A percentile compares a stretch with the other conserved stretches of the same genome.
These are phyloP conservation scores for Bimuria novae-zelandiae DNA, from an alignment of 2,329 filamentous ascomycete species.

Conservation along the genomic window DNA sequence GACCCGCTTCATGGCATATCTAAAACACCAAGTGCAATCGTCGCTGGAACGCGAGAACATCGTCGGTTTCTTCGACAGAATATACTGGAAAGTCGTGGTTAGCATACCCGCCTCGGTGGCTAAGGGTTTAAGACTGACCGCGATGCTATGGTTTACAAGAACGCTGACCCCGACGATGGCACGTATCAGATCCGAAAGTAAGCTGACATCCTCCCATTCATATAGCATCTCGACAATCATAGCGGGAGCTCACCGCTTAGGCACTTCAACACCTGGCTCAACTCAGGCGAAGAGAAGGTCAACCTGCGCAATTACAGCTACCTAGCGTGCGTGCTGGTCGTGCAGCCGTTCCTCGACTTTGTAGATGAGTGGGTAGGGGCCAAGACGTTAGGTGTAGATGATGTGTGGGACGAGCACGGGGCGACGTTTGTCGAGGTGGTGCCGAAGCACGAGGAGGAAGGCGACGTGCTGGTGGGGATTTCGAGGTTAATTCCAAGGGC, in stretches of 20 bases:
- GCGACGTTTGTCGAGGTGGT: conserved; percentile 8
- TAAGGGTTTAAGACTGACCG: background rate
- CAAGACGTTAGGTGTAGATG: conserved; percentile 6
- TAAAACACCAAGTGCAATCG: conserved; percentile 7
- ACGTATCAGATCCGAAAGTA: background rate
- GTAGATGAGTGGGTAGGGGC: conserved; percentile 6
- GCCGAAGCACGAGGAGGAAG: conserved; percentile 10
- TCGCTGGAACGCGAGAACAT: conserved; percentile 1
- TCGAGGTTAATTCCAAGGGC: conserved; percentile 9
- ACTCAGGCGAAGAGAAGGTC: background rate
- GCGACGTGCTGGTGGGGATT: conserved; percentile 5
- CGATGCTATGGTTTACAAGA: background rate
- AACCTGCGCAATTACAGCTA: background rate
- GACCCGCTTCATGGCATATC: conserved; percentile 10
- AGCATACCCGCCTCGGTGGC: background rate
- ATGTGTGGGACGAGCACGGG: conserved; percentile 2
- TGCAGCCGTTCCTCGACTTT: background rate
- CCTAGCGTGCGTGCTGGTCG: background rate
- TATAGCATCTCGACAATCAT: background rate
- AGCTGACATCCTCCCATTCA: background rate
- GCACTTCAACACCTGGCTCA: background rate
- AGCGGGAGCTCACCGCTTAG: no score
- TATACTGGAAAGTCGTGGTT: conserved; percentile 13
- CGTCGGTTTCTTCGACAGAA: conserved; percentile 2
- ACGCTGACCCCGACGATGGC: background rate